Conservation (phyloP, 129 eudicot species). For the Pseudognaphalium luteoalbum region DNA sequence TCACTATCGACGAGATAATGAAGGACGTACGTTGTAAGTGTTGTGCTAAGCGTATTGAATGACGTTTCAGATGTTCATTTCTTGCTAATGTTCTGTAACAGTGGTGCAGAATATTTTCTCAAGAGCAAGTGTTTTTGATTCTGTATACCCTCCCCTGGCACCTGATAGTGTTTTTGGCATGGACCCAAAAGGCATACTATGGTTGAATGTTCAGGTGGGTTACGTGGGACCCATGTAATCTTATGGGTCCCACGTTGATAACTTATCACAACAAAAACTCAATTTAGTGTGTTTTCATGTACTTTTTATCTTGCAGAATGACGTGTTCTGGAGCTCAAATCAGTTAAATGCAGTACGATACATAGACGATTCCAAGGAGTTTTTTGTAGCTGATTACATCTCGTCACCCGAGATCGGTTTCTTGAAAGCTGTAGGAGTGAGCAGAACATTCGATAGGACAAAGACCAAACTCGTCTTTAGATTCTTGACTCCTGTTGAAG, state of each 20-base stretch:
- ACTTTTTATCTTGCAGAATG: conserved; percentile 41
- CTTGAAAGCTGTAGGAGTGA: conserved; percentile 53
- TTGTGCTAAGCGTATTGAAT: not conserved
- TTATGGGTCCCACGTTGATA: conserved; percentile 1
- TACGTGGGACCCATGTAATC: not conserved
- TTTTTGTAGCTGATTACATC: conserved; percentile 48
- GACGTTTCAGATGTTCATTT: not conserved
- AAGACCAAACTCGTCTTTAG: conserved; percentile 60
- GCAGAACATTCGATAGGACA: conserved; percentile 37
- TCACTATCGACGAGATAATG: conserved; percentile 32
- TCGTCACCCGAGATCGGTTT: conserved; percentile 92
- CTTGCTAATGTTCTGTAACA: conserved; percentile 34
- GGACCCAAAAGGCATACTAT: conserved; percentile 41
- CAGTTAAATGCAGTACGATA: conserved; percentile 43
- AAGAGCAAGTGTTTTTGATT: conserved; percentile 57
- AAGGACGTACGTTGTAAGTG: conserved; percentile 59
- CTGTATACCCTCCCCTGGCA: conserved; percentile 19
- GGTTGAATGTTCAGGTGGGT: conserved; percentile 87
- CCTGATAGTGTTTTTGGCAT: conserved; percentile 42
- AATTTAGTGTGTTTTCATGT: conserved; percentile 3
- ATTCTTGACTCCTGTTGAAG: conserved; percentile 33
- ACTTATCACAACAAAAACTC: not conserved
- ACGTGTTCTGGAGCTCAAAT: conserved; percentile 56
- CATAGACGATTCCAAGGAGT: conserved; percentile 38
- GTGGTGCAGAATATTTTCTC: conserved; percentile 58